Evolutionary conservation across 1,139 yeast species (phyloP).

Genomic region (Geotrichum reessii): DNA sequence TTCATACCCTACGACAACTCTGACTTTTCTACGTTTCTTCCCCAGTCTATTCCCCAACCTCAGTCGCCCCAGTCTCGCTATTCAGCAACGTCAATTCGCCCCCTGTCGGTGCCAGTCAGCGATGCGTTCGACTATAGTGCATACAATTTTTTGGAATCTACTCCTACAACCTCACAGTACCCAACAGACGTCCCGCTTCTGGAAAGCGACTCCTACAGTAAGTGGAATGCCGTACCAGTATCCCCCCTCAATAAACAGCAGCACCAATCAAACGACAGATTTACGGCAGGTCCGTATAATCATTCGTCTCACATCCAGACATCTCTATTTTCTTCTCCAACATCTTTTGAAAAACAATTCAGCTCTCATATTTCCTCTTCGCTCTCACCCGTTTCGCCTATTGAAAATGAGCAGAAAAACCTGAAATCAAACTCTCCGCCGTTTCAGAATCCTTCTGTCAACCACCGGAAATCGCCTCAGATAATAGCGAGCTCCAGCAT

Average conservation of each 20-base stretch:
- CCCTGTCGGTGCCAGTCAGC: constrained; percentile 26
- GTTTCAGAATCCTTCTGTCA: not conserved
- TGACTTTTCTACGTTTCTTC: not conserved
- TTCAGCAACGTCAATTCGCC: constrained; percentile 20
- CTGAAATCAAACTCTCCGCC: not conserved
- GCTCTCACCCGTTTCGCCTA: constrained; percentile 5
- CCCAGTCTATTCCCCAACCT: constrained; percentile 3
- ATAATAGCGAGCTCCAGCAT: not conserved
- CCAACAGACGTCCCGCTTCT: constrained; percentile 10
- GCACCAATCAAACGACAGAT: not conserved
- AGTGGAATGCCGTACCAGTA: constrained; percentile 2
- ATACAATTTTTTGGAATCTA: constrained; percentile 17
- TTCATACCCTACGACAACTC: not conserved
- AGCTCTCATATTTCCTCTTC: constrained; percentile 7
- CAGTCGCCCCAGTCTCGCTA: constrained; percentile 3
- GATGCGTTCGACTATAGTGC: constrained; percentile 27
- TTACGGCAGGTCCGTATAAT: constrained; percentile 8
- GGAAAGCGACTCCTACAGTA: constrained; percentile 3
- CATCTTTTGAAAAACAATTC: constrained; percentile 8
- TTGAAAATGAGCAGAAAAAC: constrained; percentile 3
- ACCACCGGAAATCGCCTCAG: not conserved
- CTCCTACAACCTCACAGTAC: not conserved
- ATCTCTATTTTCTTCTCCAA: constrained; percentile 3
- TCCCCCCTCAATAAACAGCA: not conserved
- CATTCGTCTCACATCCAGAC: constrained; percentile 1